Base-by-base conservation (phyloP, 2,329 filamentous ascomycete species). In the Amauroascus niger region DNA sequence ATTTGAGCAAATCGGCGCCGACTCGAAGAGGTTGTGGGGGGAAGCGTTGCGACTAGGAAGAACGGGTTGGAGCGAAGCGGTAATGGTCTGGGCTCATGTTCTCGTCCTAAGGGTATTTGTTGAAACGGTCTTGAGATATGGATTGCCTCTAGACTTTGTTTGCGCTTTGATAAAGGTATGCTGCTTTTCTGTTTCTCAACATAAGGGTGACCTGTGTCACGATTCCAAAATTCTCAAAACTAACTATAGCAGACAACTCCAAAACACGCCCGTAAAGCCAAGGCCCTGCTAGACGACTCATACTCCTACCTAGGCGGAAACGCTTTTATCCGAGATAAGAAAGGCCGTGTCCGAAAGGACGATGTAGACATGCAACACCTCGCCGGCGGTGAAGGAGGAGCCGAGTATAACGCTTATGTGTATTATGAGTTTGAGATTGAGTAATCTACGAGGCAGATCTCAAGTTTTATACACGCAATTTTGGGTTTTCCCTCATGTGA, bases 51-150 rank as follows among this genome's bases (percentile, higher is more conserved):
- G 89, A 60, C 78, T 96, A 63, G 88, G 85, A 13, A 79, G 90
- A 58, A 95, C 88, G n/a, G 89, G 88, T 14, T 98, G 93, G 82
- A 91, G 88, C 66, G 93, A 98, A 73, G 85, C 85, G 58, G 88
- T 95, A 60, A 95, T 95, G 88, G 85, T 91, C 52, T 95, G 90
- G 88, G 80, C 95, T 48, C 93, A 98, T 67, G 86, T 95, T 26
- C 76, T 97, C 64, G 87, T 90, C 6, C 73, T 98, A 63, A 79
- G 93, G 52, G 90, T 97, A 18, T 98, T 97, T 70, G 93, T 98
- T 18, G 93, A 98, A 77, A 95, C 90, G 4, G 93, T 98, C n/a
- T 75, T 98, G 65, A 82, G 93, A 60, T 98, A 98, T 66, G 93
- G 93, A 26, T 71, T 98, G 63, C 93, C 93, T 46, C 73, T 96